Evolutionary conservation across 345 rosid species (phyloP), one percentile per base, ranked within the genome.

Genomic region (Eutrema japonicum): DNA sequence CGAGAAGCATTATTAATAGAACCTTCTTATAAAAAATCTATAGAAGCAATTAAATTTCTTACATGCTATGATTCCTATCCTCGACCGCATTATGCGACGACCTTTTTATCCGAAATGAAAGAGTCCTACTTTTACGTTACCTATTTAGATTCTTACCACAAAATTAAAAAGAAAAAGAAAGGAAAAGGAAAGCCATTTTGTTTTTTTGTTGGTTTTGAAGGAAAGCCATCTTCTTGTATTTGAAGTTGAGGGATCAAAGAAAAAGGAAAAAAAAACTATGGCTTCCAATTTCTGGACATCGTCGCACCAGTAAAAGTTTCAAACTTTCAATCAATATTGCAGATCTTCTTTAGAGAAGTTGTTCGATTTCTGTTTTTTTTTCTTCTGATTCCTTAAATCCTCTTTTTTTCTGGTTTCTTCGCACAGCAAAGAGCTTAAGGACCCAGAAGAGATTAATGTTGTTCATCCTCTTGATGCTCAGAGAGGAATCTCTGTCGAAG

Each of bases 281-380:
- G 94, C 97, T 18, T 88, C 98, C 50, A 93, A 93, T 84, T 93
- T 93, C 86, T 93, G 98, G 98, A 85, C 92, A 50, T 91, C 98
- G 51, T 78, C 97, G 51, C 97, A 91, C 80, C 79, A 52, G 97
- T 91, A 80, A 22, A 22, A 83, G 73, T 70, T 53, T 51, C 49
- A 22, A 55, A 55, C 42, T 18, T 58, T 36, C 46, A 37, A 53
- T 7, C 65, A 42, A 14, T 29, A 10, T 55, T n/a, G 32, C 40
- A 43, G 66, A 58, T 49, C 55, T 14, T 52, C 7, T 3, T 32
- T 1, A 35, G 12, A 45, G 9, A 45, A 14, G n/a, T 29, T 11
- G 26, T 66, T 56, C 37, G 9, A 12, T 40, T 29, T 66, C 7
- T 46, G 27, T 56, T 48, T 55, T 30, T 53, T 18, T 18, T 18